Evolutionary conservation across 306 rosid species (phyloP).

Genomic region (Sphenostylis stenocarpa): DNA sequence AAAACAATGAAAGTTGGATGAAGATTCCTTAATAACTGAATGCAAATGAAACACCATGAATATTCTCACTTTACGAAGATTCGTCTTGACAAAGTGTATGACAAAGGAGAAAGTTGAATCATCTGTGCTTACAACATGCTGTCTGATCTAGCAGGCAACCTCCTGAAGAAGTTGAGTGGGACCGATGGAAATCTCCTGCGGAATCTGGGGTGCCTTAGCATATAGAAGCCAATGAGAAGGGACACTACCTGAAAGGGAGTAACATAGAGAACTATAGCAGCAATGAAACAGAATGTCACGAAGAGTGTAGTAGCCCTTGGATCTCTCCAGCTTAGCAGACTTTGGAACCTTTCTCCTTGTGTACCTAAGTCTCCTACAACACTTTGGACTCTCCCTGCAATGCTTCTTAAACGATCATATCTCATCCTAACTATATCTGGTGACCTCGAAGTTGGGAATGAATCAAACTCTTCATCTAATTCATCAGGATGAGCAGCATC

Average conservation of each 20-base stretch:
- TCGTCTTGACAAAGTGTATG: not conserved
- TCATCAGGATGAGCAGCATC: slow-evolving; percentile 84
- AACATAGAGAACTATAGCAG: slow-evolving; percentile 71
- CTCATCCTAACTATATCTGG: slow-evolving; percentile 72
- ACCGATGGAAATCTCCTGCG: slow-evolving; percentile 76
- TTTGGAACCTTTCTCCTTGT: slow-evolving; percentile 91
- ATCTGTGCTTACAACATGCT: slow-evolving; percentile 55
- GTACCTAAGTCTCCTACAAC: slow-evolving; percentile 85
- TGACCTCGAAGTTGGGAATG: slow-evolving; percentile 72
- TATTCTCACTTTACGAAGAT: slow-evolving; percentile 4
- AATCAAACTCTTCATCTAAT: slow-evolving; percentile 79
- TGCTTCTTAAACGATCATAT: slow-evolving; percentile 79
- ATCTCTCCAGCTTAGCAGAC: slow-evolving; percentile 86
- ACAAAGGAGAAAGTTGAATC: not conserved
- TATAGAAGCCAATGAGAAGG: slow-evolving; percentile 63
- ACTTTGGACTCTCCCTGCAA: slow-evolving; percentile 84
- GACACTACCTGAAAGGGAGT: slow-evolving; percentile 80
- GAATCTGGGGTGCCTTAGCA: slow-evolving; percentile 77
- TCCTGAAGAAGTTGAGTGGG: slow-evolving; percentile 80
- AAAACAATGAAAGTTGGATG: not conserved
- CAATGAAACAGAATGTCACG: slow-evolving; percentile 62
- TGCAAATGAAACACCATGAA: slow-evolving; percentile 20
- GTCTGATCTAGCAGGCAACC: slow-evolving; percentile 91
- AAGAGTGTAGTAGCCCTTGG: slow-evolving; percentile 84
- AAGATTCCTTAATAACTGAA: slow-evolving; percentile 28